Percentiles rank a stretch among this genome's conserved stretches.
These are phyloP conservation scores for Candida sakaeoensis DNA, from an alignment of 805 yeast genomes.

Conservation along the genomic window DNA sequence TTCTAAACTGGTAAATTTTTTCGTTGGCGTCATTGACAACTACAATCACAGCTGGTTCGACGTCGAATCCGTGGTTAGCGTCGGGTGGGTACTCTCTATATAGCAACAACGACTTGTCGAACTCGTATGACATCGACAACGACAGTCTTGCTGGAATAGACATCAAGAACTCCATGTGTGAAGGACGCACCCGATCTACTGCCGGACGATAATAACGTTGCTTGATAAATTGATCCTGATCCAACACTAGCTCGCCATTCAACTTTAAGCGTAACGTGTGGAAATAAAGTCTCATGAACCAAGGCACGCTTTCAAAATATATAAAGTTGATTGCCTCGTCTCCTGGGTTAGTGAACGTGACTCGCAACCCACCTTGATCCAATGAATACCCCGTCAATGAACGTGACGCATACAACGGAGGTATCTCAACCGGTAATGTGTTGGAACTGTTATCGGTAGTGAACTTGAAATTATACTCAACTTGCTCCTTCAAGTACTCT, in stretches of 20 bases:
- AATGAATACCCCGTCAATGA: slow-evolving; percentile 90
- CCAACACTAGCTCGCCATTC: slow-evolving; percentile 20
- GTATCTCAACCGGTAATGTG: slow-evolving; percentile 36
- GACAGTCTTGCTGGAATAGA: slow-evolving; percentile 61
- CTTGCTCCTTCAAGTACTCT: slow-evolving; percentile 13
- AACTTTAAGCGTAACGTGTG: slow-evolving; percentile 64
- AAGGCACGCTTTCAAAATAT: slow-evolving; percentile 82
- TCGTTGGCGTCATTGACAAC: slow-evolving; percentile 35
- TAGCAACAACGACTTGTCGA: slow-evolving; percentile 81
- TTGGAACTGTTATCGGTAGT: slow-evolving; percentile 43
- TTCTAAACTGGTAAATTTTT: slow-evolving; percentile 53
- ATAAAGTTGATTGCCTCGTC: slow-evolving; percentile 45
- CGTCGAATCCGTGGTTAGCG: slow-evolving; percentile 95
- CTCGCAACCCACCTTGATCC: slow-evolving; percentile 85
- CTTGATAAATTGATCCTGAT: slow-evolving; percentile 33
- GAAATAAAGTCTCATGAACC: slow-evolving; percentile 84
- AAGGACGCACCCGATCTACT: slow-evolving; percentile 72
- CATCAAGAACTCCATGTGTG: slow-evolving; percentile 72
- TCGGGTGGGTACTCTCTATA: slow-evolving; percentile 98
- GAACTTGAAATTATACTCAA: slow-evolving; percentile 35
- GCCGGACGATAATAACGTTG: slow-evolving; percentile 71
- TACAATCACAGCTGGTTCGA: slow-evolving; percentile 83
- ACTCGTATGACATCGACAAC: slow-evolving; percentile 64
- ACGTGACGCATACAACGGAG: slow-evolving; percentile 73
- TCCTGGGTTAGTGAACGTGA: slow-evolving; percentile 69